phyloP scores from a whole-genome alignment of 345 rosid genomes.

The Eucalyptus grandis region DNA sequence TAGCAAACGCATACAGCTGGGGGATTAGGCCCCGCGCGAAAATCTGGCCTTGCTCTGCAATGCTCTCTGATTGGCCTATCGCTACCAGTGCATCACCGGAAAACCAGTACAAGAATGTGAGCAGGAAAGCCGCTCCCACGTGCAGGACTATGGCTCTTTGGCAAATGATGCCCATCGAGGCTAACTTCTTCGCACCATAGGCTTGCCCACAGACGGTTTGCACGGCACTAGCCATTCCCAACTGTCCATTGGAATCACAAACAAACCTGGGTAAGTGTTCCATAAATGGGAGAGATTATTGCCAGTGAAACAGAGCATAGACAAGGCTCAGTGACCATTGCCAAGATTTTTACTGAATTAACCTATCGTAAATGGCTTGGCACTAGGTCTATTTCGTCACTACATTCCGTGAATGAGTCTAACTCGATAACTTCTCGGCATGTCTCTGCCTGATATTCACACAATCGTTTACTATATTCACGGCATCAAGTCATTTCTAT shows the following conservation, averaged over 20 bases:
- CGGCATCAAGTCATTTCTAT: neutral
- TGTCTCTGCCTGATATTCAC: neutral
- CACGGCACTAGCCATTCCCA: conserved; percentile 97
- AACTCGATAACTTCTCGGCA: neutral
- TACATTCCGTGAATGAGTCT: neutral
- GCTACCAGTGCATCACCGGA: conserved; percentile 39
- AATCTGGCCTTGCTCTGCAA: conserved; percentile 56
- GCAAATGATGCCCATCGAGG: conserved; percentile 78
- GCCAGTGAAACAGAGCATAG: neutral
- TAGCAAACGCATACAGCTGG: conserved; percentile 72
- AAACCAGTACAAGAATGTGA: conserved; percentile 63
- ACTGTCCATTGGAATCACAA: conserved; percentile 13
- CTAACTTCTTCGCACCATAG: conserved; percentile 62
- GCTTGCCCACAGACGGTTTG: conserved; percentile 98
- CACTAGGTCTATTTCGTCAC: neutral
- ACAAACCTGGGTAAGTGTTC: neutral
- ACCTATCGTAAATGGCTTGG: neutral
- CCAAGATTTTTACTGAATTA: neutral
- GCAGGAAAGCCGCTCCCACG: conserved; percentile 54
- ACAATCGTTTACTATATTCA: neutral
- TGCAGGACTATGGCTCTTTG: conserved; percentile 87
- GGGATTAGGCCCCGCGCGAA: conserved; percentile 73
- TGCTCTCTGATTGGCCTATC: conserved; percentile 53
- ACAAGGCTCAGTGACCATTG: neutral
- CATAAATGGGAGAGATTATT: neutral